phyloP scores from a whole-genome alignment of 768 basidiomycete species.

The Tricholoma sp. region DNA sequence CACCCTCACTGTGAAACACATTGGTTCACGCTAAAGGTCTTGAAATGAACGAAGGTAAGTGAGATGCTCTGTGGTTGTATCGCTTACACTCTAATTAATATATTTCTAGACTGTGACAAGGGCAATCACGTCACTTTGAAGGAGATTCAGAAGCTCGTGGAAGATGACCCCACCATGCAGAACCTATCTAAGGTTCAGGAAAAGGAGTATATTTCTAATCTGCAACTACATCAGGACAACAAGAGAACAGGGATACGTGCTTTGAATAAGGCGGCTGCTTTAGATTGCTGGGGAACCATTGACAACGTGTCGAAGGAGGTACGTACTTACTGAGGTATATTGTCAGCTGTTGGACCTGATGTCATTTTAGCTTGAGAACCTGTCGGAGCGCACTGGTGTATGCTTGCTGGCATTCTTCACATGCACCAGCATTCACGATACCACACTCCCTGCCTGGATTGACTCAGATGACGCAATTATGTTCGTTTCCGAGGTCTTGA shows the following conservation, averaged over 20 bases:
- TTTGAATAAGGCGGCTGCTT: neutral
- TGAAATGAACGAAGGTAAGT: neutral
- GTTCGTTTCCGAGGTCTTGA: neutral
- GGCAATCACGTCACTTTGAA: neutral
- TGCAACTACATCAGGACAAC: neutral
- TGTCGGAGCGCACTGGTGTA: neutral
- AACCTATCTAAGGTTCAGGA: neutral
- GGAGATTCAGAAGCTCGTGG: neutral
- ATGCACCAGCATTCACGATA: neutral
- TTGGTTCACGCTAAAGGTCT: neutral
- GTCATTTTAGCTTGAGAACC: neutral
- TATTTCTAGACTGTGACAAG: neutral
- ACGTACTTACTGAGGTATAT: neutral
- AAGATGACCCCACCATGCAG: neutral
- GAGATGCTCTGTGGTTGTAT: neutral
- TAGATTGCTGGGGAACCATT: neutral
- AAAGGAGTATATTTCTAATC: neutral
- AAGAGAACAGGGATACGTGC: neutral
- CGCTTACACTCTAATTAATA: neutral
- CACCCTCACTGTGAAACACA: neutral
- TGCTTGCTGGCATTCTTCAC: neutral
- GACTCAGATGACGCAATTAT: neutral
- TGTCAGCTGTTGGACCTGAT: neutral
- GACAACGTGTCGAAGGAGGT: neutral
- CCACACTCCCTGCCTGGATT: neutral